Evolutionary conservation across 805 yeast genomes (phyloP), one percentile per base, ranked within the genome.

Genomic region (Candida berthetii): DNA sequence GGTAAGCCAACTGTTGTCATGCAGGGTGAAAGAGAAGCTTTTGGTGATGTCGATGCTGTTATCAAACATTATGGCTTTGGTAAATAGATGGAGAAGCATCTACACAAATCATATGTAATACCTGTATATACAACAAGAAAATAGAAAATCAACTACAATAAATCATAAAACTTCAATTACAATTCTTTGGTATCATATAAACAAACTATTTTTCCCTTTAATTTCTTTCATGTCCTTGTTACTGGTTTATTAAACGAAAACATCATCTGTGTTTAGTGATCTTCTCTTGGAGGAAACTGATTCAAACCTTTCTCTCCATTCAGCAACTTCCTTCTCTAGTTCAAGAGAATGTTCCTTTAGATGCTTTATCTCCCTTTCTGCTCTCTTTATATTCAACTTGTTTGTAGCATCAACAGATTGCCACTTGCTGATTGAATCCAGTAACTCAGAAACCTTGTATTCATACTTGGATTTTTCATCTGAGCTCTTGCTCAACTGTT

Each of bases 1-100:
- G 82, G 85, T 2, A 69, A 67, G 45, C 93, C 97, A n/a, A 85
- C 96, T 1, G 69, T 89, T 25, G 93, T 89, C 7, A 77, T 88
- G 70, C 95, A 88, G 68, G 98, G 98, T 41, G 80, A 84, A 40
- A 75, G 95, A 54, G 89, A 80, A 35, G 65, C 77, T 11, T 88
- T 90, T 62, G 97, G 97, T 11, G 96, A 93, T 59, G 80, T 91
- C 16, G 76, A 76, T 19, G 74, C 64, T 11, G 78, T 81, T 19
- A 65, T 87, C 46, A 71, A 69, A 43, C 71, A 74, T 43, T 86
- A 82, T 54, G 97, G 96, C 0, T 67, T 90, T 46, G 96, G 96
- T 3, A 49, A 27, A 18, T 22, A 22, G 9, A 22, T 6, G 25
- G 25, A 22, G 25, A 6, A 22, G n/a, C n/a, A n/a, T n/a, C n/a